Base-by-base conservation (phyloP, 805 yeast species). In the Hanseniaspora nectarophila region DNA sequence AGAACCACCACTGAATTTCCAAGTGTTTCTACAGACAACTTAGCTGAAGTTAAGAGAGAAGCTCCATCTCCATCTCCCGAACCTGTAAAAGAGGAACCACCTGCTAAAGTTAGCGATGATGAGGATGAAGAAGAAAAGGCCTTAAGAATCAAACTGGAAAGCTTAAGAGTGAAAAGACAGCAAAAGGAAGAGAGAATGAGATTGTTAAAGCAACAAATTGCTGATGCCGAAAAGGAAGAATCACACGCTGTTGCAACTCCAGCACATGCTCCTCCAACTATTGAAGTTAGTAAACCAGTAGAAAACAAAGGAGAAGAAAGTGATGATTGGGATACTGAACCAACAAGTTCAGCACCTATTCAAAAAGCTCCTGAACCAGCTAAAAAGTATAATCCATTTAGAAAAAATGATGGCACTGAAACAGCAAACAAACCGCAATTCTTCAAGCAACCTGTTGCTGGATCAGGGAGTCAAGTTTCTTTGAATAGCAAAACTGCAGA, bases 151-250 rank as follows among this genome's bases (percentile, higher is more conserved):
- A 63, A 63, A 45, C 53, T 69, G 62, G 63, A 65, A 45, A 70
- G 68, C 43, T 62, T 77, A 46, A 74, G 73, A 54, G 60, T 67
- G 55, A 76, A 73, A 62, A 79, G 74, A 62, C 75, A 75, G 56
- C 72, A 72, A 31, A 80, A 76, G 59, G 85, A 78, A 56, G 82
- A 76, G 12, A 70, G 80, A 56, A 59, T 78, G 51, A 83, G 81
- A 2, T 72, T 73, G 56, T 64, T 81, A 50, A 78, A 74, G 58
- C 73, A 70, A 55, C 82, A 80, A 60, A 75, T 81, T 73, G 81
- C 73, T 38, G 78, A 73, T 8, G 67, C 76, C 54, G 67, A 73
- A 58, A 67, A 63, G 35, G 67, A 66, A 18, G 74, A 71, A 10
- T 67, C 23, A 43, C 34, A 43, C 23, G 51, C 46, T 18, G 50